Conservation (phyloP, 2,329 filamentous ascomycete genomes). For the Cryphonectria carpinicola region DNA sequence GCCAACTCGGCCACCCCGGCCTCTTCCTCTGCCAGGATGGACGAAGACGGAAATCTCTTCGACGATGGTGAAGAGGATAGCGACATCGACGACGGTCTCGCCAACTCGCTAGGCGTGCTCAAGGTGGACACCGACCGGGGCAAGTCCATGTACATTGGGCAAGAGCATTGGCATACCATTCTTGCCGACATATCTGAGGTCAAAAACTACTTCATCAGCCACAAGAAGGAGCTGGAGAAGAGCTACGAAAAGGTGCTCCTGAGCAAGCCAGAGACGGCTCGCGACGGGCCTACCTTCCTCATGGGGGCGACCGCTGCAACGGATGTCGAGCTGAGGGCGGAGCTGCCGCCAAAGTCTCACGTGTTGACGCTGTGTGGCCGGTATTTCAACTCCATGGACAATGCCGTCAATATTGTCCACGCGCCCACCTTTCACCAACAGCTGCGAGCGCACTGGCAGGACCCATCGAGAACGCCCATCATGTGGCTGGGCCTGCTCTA, state of each 20-base stretch:
- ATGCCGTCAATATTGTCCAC: slow-evolving; percentile 75
- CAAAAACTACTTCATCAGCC: slow-evolving; percentile 82
- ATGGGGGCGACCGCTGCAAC: slow-evolving; percentile 74
- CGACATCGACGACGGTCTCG: slow-evolving; percentile 69
- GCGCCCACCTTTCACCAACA: slow-evolving; percentile 83
- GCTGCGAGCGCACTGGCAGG: slow-evolving; percentile 68
- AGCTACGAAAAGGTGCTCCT: slow-evolving; percentile 77
- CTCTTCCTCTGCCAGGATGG: slow-evolving; percentile 52
- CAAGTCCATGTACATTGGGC: slow-evolving; percentile 80
- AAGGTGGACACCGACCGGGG: slow-evolving; percentile 79
- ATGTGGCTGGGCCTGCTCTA: slow-evolving; percentile 82
- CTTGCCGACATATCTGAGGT: slow-evolving; percentile 87
- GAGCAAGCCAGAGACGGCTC: slow-evolving; percentile 63
- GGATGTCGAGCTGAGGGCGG: slow-evolving; percentile 76
- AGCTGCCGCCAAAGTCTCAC: slow-evolving; percentile 78
- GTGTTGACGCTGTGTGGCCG: slow-evolving; percentile 85
- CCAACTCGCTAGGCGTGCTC: slow-evolving; percentile 77
- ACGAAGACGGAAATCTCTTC: slow-evolving; percentile 58
- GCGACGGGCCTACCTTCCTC: slow-evolving; percentile 75
- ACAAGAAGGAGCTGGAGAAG: slow-evolving; percentile 87
- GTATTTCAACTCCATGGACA: slow-evolving; percentile 85
- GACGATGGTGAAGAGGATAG: slow-evolving; percentile 64
- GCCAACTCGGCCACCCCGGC: slow-evolving; percentile 48
- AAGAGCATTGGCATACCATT: slow-evolving; percentile 82
- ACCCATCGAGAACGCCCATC: slow-evolving; percentile 71